phyloP scores from a whole-genome alignment of 192 early-diverging fungal genomes.

The Backusella mclennaniae region DNA sequence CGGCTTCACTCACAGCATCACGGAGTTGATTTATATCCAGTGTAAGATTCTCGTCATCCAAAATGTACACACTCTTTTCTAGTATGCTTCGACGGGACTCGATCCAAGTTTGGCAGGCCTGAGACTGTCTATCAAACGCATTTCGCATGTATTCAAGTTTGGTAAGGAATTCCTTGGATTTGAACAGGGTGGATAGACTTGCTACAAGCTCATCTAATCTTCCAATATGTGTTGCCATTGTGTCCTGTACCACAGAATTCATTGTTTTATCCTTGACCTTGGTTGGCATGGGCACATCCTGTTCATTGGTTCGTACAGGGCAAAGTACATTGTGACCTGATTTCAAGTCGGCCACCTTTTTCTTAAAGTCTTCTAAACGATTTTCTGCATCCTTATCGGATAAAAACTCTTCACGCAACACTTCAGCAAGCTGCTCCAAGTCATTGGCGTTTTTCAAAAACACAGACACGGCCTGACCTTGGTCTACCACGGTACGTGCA shows the following conservation, averaged over 20 bases:
- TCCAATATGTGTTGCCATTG: background rate
- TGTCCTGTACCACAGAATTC: constrained; percentile 10
- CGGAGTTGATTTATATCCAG: constrained; percentile 13
- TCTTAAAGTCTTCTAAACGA: background rate
- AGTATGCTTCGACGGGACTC: background rate
- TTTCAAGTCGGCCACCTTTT: background rate
- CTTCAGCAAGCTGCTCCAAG: constrained; percentile 11
- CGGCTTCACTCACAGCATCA: constrained; percentile 19
- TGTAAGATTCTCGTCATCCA: constrained; percentile 5
- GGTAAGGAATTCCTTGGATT: constrained; percentile 12
- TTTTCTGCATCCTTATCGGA: background rate
- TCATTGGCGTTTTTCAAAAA: background rate
- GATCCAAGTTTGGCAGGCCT: constrained; percentile 18
- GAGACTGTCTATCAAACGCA: background rate
- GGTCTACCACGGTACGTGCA: constrained; percentile 7
- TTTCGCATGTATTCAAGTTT: constrained; percentile 2
- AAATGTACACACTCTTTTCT: background rate
- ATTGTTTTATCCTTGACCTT: constrained; percentile 18
- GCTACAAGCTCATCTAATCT: constrained; percentile 9
- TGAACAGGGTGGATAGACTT: constrained; percentile 5
- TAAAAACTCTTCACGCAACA: constrained; percentile 12
- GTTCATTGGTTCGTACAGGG: constrained; percentile 2
- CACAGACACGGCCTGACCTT: constrained; percentile 2
- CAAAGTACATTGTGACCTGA: background rate
- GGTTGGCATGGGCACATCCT: background rate